Conservation (phyloP, 352 stramenopile species). For the Globisporangium perplexum region DNA sequence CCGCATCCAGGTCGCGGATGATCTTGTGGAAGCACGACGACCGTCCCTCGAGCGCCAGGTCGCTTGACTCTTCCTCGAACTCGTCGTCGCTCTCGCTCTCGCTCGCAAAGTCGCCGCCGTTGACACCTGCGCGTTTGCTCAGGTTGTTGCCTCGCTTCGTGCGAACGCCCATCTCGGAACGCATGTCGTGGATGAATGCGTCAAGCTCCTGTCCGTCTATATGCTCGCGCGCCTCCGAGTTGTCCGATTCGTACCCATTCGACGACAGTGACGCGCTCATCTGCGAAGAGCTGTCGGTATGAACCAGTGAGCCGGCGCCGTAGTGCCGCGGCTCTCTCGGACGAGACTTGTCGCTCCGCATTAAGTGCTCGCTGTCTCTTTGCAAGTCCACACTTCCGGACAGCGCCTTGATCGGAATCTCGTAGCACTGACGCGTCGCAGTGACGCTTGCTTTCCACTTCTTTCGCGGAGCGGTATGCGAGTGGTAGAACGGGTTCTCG, state of each 20-base stretch:
- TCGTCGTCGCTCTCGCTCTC: constrained; percentile 21
- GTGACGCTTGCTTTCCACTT: constrained; percentile 53
- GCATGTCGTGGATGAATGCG: constrained; percentile 18
- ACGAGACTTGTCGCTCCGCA: neutral
- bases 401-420: constrained; percentile 17
- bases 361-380: neutral
- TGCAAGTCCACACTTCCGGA: neutral
- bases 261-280: constrained; percentile 19
- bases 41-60: constrained; percentile 6
- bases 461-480: constrained; percentile 31
- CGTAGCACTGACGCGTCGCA: constrained; percentile 52
- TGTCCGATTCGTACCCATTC: constrained; percentile 26
- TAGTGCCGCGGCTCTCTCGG: constrained; percentile 1
- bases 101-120: constrained; percentile 6
- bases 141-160: neutral
- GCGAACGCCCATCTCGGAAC: constrained; percentile 8
- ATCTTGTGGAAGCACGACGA: constrained; percentile 37
- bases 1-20: constrained; percentile 48
- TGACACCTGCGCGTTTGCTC: neutral
- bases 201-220: constrained; percentile 23
- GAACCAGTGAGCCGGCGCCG: constrained; percentile 19
- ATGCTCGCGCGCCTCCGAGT: constrained; percentile 11
- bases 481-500: constrained; percentile 69
- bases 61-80: constrained; percentile 14
- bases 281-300: constrained; percentile 21